A percentile compares a stretch with the other conserved stretches of the same genome.
Evolutionary conservation across 768 basidiomycete species (phyloP).

Genomic region (Auriscalpium microsporum): DNA sequence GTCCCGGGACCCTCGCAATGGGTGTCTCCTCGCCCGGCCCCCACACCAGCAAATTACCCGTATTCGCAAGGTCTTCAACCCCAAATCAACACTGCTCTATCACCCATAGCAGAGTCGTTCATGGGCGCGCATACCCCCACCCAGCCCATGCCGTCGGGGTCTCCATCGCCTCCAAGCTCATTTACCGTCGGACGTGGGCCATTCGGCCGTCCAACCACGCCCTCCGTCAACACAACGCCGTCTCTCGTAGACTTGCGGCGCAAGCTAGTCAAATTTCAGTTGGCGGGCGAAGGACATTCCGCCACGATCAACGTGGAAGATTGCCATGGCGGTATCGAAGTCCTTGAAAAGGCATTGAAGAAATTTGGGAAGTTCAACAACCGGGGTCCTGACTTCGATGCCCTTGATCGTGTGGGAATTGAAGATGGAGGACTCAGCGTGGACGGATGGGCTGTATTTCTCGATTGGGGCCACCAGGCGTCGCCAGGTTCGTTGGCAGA

Average conservation of each 20-base stretch:
- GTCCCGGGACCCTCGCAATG: too few relatives aligned
- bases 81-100: conserved; percentile 36
- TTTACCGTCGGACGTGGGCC: conserved; percentile 57
- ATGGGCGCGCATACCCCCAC: conserved; percentile 21
- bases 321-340: conserved; percentile 74
- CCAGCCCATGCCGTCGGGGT: conserved; percentile 38
- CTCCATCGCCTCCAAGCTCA: conserved; percentile 17
- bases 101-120: conserved; percentile 69
- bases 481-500: conserved; percentile 37
- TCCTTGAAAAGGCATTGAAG: conserved; percentile 80
- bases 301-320: conserved; percentile 76
- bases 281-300: conserved; percentile 70
- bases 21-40: conserved; percentile 14
- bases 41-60: conserved; percentile 27
- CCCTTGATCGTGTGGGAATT: conserved; percentile 48
- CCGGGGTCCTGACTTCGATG: conserved; percentile 35
- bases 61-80: conserved; percentile 57
- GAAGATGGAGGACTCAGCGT: conserved; percentile 72
- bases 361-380: conserved; percentile 71
- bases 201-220: conserved; percentile 37
- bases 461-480: conserved; percentile 48
- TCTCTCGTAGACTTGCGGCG: conserved; percentile 73
- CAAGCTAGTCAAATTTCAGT: conserved; percentile 81
- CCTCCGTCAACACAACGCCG: conserved; percentile 35
- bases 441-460: conserved; percentile 84